phyloP scores from a whole-genome alignment of 2,329 filamentous ascomycete species.

The Cytospora mali region DNA sequence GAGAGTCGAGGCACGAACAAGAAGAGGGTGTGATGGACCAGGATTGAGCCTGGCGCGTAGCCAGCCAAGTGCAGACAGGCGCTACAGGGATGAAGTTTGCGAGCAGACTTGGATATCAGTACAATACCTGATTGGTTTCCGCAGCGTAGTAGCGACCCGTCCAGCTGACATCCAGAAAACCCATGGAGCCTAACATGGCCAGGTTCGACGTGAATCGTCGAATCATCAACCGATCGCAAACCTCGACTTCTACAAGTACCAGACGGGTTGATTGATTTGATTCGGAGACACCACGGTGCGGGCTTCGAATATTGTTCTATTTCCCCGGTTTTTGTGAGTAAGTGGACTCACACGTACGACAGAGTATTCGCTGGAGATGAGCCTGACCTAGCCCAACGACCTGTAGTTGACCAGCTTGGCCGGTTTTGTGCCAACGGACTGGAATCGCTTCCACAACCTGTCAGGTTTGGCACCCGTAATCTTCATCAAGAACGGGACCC shows the following conservation, averaged over 20 bases:
- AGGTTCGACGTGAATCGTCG: constrained; percentile 20
- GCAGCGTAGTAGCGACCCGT: constrained; percentile 25
- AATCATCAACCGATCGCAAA: constrained; percentile 22
- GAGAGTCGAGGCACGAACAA: constrained; percentile 25
- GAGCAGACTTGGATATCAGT: constrained; percentile 17
- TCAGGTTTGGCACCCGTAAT: constrained; percentile 3
- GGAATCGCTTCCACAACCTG: constrained; percentile 3
- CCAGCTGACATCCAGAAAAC: constrained; percentile 24
- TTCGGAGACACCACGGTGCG: constrained; percentile 23
- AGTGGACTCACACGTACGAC: background rate
- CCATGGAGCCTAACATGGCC: constrained; percentile 14
- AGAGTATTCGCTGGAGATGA: background rate
- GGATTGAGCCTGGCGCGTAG: constrained; percentile 27
- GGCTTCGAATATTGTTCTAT: constrained; percentile 14
- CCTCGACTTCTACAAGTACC: constrained; percentile 9
- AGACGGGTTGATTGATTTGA: constrained; percentile 21
- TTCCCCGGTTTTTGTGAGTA: background rate
- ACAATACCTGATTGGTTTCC: constrained; percentile 24
- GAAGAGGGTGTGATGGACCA: constrained; percentile 24
- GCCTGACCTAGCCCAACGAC: constrained; percentile 10
- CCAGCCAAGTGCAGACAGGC: constrained; percentile 17
- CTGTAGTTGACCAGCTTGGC: constrained; percentile 1
- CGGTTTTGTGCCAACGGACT: constrained; percentile 6
- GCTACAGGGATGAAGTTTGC: constrained; percentile 13
- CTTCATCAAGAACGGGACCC: constrained; percentile 13